Percentiles rank a stretch among this genome's conserved stretches.
Conservation (phyloP, 768 basidiomycete genomes). For the Brasilioporus rufonigricans region DNA sequence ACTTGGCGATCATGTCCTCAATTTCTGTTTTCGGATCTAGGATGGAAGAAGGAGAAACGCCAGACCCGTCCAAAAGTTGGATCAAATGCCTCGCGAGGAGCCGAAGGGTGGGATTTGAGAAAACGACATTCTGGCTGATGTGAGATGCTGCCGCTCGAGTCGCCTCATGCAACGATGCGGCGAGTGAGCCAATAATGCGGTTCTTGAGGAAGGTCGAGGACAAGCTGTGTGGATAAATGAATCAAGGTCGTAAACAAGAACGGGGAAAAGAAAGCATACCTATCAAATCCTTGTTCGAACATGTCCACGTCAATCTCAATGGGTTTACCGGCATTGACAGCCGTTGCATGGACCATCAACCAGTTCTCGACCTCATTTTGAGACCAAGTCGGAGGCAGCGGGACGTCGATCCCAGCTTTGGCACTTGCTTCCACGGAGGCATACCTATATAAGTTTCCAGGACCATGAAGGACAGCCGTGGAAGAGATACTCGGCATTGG, state of each 20-base stretch:
- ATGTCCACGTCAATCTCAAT: slow-evolving; percentile 18
- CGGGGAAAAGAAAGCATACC: slow-evolving; percentile 11
- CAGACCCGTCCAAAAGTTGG: background rate
- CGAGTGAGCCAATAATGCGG: slow-evolving; percentile 34
- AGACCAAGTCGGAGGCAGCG: slow-evolving; percentile 27
- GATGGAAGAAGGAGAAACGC: background rate
- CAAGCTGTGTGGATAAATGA: slow-evolving; percentile 16
- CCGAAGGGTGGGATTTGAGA: slow-evolving; percentile 39
- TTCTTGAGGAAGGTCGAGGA: slow-evolving; percentile 40
- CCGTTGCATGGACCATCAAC: slow-evolving; percentile 25
- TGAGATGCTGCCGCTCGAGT: slow-evolving; percentile 14
- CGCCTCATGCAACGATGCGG: slow-evolving; percentile 7
- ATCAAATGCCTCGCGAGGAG: slow-evolving; percentile 31
- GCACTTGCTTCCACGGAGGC: slow-evolving; percentile 25
- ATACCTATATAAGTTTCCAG: slow-evolving; percentile 28
- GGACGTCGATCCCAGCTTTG: slow-evolving; percentile 20
- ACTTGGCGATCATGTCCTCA: slow-evolving; percentile 36
- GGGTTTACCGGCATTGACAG: slow-evolving; percentile 8
- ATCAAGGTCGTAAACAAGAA: background rate
- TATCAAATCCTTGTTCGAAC: slow-evolving; percentile 39
- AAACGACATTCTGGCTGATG: slow-evolving; percentile 41
- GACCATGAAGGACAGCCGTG: background rate
- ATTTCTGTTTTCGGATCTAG: slow-evolving; percentile 20
- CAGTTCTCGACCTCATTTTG: slow-evolving; percentile 22
- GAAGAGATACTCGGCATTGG: background rate